phyloP scores from a whole-genome alignment of 768 basidiomycete species.

The Mycena filopes region DNA sequence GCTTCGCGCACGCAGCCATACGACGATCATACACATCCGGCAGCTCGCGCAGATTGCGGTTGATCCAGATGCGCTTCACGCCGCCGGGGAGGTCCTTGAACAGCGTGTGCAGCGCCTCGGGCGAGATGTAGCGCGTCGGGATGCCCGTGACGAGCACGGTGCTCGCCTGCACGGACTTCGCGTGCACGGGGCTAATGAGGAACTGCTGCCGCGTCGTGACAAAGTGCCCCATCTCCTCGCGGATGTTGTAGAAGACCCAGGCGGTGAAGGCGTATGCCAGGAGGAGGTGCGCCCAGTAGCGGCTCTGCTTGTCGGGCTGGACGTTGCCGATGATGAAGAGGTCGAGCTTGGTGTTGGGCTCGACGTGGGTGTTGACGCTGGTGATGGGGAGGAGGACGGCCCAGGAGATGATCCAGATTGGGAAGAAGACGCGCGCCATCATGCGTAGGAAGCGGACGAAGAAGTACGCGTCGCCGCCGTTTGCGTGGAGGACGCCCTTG shows the following conservation, averaged over 20 bases:
- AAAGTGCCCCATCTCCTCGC: constrained; percentile 83
- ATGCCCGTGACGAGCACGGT: constrained; percentile 94
- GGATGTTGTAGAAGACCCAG: constrained; percentile 90
- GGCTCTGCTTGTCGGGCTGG: constrained; percentile 51
- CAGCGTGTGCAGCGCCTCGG: constrained; percentile 69
- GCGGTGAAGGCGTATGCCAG: constrained; percentile 83
- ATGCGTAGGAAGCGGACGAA: constrained; percentile 91
- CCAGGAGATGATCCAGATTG: constrained; percentile 95
- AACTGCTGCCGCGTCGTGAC: constrained; percentile 83
- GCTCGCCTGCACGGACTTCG: constrained; percentile 85
- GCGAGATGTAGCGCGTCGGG: constrained; percentile 80
- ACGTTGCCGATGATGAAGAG: constrained; percentile 88
- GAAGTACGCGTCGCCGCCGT: constrained; percentile 93
- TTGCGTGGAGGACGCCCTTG: constrained; percentile 67
- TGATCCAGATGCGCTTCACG: constrained; percentile 92
- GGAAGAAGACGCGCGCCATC: constrained; percentile 84
- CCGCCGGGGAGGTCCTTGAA: constrained; percentile 92
- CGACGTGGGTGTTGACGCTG: constrained; percentile 59
- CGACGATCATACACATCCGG: constrained; percentile 86
- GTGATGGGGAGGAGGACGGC: constrained; percentile 82
- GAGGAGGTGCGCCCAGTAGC: constrained; percentile 85
- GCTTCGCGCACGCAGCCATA: constrained; percentile 74
- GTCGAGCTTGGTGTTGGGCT: constrained; percentile 67
- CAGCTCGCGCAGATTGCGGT: constrained; percentile 87
- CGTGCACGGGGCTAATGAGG: constrained; percentile 79